Evolutionary conservation across 495 filamentous ascomycete species (phyloP).

Genomic region (Penicillium parvum): DNA sequence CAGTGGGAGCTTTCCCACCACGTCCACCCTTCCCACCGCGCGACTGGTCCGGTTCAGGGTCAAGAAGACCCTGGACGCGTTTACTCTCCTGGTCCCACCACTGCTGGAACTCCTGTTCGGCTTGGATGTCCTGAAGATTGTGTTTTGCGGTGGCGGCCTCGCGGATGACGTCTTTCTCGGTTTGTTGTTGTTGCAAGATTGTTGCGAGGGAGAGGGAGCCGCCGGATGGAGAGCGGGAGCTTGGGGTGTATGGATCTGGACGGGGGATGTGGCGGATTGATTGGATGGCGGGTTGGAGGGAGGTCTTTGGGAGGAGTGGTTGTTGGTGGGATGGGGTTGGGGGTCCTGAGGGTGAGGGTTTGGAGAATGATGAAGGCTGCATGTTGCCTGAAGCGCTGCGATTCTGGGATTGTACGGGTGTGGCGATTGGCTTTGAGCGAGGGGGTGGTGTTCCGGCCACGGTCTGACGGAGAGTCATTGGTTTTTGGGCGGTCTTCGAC

Average conservation of each 20-base stretch:
- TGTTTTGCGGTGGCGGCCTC: constrained; percentile 79
- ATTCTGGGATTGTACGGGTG: constrained; percentile 23
- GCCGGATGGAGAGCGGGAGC: constrained; percentile 43
- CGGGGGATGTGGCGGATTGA: constrained; percentile 46
- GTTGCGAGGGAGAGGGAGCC: constrained; percentile 74
- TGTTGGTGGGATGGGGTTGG: constrained; percentile 17
- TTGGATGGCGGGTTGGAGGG: constrained; percentile 37
- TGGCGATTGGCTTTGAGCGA: constrained; percentile 24
- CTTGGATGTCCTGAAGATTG: constrained; percentile 87
- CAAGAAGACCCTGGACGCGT: constrained; percentile 56
- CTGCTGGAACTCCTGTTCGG: constrained; percentile 92
- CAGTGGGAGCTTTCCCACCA: constrained; percentile 16
- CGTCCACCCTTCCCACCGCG: constrained; percentile 26
- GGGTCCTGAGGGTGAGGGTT: constrained; percentile 19
- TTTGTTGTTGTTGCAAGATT: constrained; percentile 81
- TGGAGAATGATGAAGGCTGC: constrained; percentile 17
- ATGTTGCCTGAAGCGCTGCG: constrained; percentile 27
- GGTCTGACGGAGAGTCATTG: constrained; percentile 61
- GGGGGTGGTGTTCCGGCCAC: constrained; percentile 48
- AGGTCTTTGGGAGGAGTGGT: constrained; percentile 18
- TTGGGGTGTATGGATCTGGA: constrained; percentile 35
- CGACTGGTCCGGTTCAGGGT: constrained; percentile 48
- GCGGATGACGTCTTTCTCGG: constrained; percentile 74
- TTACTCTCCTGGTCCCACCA: constrained; percentile 96
- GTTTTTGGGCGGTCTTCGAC: constrained; percentile 33